These are phyloP conservation scores for Senna tora DNA, from an alignment of 306 rosid genomes.

Conservation along the genomic window DNA sequence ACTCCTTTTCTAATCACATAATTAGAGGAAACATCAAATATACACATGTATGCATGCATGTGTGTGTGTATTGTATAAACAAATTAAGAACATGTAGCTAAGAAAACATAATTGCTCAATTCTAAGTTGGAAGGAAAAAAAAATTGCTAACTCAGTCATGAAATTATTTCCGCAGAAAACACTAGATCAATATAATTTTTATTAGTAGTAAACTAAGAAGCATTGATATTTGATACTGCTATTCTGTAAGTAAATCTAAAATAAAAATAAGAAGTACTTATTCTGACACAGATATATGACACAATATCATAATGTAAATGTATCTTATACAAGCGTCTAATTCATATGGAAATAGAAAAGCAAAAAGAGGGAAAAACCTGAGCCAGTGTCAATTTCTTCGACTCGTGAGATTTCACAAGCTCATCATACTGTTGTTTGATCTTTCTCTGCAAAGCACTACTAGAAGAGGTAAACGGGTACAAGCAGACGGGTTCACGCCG, in stretches of 20 bases:
- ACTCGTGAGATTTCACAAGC: conserved; percentile 62
- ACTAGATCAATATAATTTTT: not conserved
- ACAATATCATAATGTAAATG: not conserved
- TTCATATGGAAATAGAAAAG: not conserved
- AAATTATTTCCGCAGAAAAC: conserved; percentile 12
- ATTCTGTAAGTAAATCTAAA: no score
- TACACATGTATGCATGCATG: not conserved
- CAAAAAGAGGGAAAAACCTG: conserved; percentile 51
- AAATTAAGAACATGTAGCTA: conserved; percentile 2
- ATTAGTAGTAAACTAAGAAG: not conserved
- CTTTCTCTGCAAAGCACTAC: conserved; percentile 75
- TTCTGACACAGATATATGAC: not conserved
- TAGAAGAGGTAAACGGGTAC: conserved; percentile 75
- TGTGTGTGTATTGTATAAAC: no score
- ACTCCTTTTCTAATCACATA: not conserved
- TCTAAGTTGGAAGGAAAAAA: not conserved
- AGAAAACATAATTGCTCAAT: not conserved
- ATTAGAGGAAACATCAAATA: not conserved
- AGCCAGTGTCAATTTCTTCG: conserved; percentile 64
- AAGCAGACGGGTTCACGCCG: conserved; percentile 52
- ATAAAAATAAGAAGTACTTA: no score
- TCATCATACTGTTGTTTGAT: conserved; percentile 82
- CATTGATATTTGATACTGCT: no score
- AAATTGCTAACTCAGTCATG: not conserved
- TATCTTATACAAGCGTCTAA: no score